Conservation (phyloP, 768 basidiomycete species). For the Cubamyces lactineus region DNA sequence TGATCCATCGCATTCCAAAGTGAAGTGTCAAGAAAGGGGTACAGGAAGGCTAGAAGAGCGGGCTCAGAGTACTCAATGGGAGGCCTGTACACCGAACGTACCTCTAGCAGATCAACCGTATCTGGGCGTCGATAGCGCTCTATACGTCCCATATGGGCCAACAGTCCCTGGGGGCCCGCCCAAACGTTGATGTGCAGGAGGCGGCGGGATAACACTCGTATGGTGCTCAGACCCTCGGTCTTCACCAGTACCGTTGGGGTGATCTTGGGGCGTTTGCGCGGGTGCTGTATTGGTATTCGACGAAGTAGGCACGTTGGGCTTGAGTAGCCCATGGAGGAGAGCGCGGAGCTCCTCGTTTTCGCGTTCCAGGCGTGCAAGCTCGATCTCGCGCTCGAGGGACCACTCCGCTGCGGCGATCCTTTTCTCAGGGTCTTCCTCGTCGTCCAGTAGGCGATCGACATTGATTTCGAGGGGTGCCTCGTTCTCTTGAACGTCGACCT, state of each 20-base stretch:
- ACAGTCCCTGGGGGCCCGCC: conserved; percentile 42
- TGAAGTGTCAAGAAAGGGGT: background rate
- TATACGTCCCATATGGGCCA: conserved; percentile 50
- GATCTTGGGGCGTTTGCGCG: conserved; percentile 6
- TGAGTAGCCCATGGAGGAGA: conserved; percentile 47
- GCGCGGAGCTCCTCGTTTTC: conserved; percentile 85
- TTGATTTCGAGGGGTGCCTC: background rate
- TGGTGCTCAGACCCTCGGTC: conserved; percentile 2
- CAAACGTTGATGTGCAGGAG: conserved; percentile 28
- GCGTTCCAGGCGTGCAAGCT: conserved; percentile 81
- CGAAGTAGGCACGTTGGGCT: background rate
- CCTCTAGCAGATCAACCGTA: background rate
- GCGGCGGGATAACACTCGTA: background rate
- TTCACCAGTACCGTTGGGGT: background rate
- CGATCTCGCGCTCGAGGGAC: conserved; percentile 88
- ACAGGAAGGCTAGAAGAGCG: no score
- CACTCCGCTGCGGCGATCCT: conserved; percentile 57
- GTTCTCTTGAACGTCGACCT: conserved; percentile 10
- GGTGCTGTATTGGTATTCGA: background rate
- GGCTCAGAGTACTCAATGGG: no score
- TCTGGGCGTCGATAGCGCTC: conserved; percentile 23
- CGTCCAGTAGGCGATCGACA: conserved; percentile 19
- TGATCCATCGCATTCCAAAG: conserved; percentile 3
- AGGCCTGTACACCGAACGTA: no score
- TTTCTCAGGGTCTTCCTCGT: conserved; percentile 35